Base-by-base conservation (phyloP, 768 basidiomycete species). In the Mycena epipterygia region DNA sequence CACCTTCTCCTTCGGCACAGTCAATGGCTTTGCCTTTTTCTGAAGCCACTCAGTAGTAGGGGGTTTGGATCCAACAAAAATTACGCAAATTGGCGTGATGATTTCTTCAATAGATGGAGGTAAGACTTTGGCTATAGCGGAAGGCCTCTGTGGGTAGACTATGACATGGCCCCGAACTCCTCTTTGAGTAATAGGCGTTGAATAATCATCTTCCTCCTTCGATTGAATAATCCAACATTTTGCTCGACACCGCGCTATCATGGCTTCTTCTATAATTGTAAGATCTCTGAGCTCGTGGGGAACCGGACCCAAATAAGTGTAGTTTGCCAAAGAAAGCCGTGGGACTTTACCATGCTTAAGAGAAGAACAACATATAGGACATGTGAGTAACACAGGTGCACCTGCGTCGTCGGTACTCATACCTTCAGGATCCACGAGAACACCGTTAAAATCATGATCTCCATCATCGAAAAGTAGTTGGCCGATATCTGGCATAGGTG, bases 181-280 rank as follows among this genome's bases (percentile, higher is more conserved):
- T 13, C 63, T 51, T 39, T 64, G 63, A 5, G 52, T 30, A 70
- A 27, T 23, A 42, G 2, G 19, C 79, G 57, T 4, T 82, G 42
- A 23, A 69, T 70, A 7, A 19, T 53, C 27, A 39, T 63, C 29
- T 29, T 63, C 39, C 41, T 63, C 61, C 23, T 44, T 25, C 35
- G 55, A 17, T 23, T 64, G 33, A 21, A 60, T 23, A 19, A 70
- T 58, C 51, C 61, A 70, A 21, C 51, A 33, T 49, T 72, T 73
- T 2, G 71, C 67, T 8, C 71, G 60, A 33, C 71, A 73, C 6
- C 29, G 46, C 4, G 71, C 71, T 35, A 73, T 69, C 67, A 73
- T 64, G 0, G 61, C 29, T 39, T 73, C 71, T 23, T 73, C 71
- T 5, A 73, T 41, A 8, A 69, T 41, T 17, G 62, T 69, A n/a